Percentiles rank a stretch among this genome's conserved stretches.
These are phyloP conservation scores for Globisporangium mamillatum DNA, from an alignment of 352 stramenopile species.

Conservation along the genomic window DNA sequence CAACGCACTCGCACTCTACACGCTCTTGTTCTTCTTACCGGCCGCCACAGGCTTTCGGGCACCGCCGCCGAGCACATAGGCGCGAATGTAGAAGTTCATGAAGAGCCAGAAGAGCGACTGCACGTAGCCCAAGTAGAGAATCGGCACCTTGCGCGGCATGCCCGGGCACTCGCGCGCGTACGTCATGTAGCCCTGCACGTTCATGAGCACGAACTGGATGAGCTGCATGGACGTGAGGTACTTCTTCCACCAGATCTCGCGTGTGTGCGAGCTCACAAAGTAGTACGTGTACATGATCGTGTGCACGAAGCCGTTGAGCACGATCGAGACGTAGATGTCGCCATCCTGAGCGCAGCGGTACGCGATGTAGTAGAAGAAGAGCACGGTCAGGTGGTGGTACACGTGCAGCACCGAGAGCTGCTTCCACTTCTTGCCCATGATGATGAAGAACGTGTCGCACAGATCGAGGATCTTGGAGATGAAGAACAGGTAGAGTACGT, in stretches of 20 bases:
- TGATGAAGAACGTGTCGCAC: constrained; percentile 97
- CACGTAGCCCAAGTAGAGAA: constrained; percentile 96
- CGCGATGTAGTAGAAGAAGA: constrained; percentile 62
- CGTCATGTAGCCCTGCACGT: constrained; percentile 70
- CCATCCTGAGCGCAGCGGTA: constrained; percentile 69
- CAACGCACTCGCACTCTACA: not conserved
- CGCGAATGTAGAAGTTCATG: constrained; percentile 94
- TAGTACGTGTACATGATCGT: constrained; percentile 99
- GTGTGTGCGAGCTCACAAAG: constrained; percentile 96
- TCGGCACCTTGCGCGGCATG: constrained; percentile 69
- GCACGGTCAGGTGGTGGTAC: constrained; percentile 94
- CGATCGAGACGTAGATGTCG: constrained; percentile 96
- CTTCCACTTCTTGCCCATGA: constrained; percentile 97
- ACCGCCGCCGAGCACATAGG: constrained; percentile 4
- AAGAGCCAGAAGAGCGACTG: constrained; percentile 94
- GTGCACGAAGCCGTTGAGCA: constrained; percentile 97
- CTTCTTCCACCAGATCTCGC: constrained; percentile 98
- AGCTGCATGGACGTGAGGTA: constrained; percentile 95
- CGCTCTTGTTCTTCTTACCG: constrained; percentile 2
- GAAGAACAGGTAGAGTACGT: constrained; percentile 98
- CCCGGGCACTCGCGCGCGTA: constrained; percentile 88
- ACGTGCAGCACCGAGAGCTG: constrained; percentile 97
- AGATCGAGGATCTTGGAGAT: constrained; percentile 96
- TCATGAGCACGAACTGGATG: constrained; percentile 91
- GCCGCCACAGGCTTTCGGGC: not conserved